Percentiles rank a stretch among this genome's conserved stretches.
Conservation (phyloP, 371 early-diverging fungal genomes). For the Racocetra persica region DNA sequence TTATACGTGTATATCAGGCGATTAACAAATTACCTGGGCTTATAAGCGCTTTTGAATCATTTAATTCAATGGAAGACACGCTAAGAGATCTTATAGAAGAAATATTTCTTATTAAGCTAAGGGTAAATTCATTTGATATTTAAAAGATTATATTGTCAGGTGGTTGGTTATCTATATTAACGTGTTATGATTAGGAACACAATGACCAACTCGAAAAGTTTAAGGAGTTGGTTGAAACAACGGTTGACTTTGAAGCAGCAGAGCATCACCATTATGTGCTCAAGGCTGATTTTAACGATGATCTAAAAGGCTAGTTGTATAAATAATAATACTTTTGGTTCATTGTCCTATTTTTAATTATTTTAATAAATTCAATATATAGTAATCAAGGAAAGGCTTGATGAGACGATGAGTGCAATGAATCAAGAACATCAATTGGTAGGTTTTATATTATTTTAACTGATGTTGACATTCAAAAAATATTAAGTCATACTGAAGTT, state of each 20-base stretch:
- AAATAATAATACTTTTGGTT: not conserved
- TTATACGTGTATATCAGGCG: conserved; percentile 90
- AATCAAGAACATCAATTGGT: conserved; percentile 69
- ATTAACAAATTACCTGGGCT: conserved; percentile 78
- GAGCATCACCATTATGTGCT: conserved; percentile 92
- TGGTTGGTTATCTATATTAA: conserved; percentile 3
- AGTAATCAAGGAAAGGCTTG: conserved; percentile 72
- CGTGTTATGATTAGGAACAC: conserved; percentile 50
- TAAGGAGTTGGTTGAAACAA: conserved; percentile 84
- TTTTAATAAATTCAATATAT: conserved; percentile 16
- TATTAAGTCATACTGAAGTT: not conserved
- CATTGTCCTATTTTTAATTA: not conserved
- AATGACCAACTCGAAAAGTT: conserved; percentile 65
- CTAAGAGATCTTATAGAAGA: conserved; percentile 57
- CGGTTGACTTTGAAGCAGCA: conserved; percentile 88
- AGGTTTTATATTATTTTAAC: not conserved
- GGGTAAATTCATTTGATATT: conserved; percentile 42
- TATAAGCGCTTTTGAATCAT: conserved; percentile 60
- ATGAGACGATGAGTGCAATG: conserved; percentile 62
- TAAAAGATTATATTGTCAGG: not conserved
- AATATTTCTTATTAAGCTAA: conserved; percentile 57
- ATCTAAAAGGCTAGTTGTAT: conserved; percentile 66
- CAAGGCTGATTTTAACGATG: conserved; percentile 82
- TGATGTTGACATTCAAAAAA: not conserved
- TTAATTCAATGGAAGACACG: conserved; percentile 52